Conservation (phyloP, 768 basidiomycete species). For the Dictyophora rubrovolvata region DNA sequence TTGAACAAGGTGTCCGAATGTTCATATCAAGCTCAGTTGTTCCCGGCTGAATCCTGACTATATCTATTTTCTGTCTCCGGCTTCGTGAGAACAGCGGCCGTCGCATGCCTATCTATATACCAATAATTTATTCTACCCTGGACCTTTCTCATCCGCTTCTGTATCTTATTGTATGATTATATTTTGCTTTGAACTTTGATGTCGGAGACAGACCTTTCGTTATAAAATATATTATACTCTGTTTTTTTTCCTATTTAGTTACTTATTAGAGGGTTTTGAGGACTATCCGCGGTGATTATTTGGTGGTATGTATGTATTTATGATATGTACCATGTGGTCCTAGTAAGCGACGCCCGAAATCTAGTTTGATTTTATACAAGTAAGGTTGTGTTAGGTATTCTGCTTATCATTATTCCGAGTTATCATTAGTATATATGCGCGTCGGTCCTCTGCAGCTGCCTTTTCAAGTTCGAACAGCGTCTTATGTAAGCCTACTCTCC, state of each 20-base stretch:
- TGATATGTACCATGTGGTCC: no score
- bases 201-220: background rate
- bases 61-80: conserved; percentile 8
- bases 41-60: conserved; percentile 17
- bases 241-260: background rate
- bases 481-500: no score
- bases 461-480: no score
- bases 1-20: conserved; percentile 48
- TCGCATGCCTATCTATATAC: no score
- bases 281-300: no score
- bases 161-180: background rate
- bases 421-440: no score
- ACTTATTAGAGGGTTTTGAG: background rate
- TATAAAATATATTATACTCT: background rate
- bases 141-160: background rate
- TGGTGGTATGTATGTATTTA: no score
- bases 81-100: background rate
- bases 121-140: background rate
- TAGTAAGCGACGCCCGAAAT: no score
- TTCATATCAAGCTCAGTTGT: conserved; percentile 26
- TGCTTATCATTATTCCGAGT: no score
- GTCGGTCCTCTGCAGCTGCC: no score
- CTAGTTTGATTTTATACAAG: no score
- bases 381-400: no score
- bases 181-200: background rate